phyloP scores from a whole-genome alignment of 2,329 filamentous ascomycete genomes.

The Orbilia ellipsospora region DNA sequence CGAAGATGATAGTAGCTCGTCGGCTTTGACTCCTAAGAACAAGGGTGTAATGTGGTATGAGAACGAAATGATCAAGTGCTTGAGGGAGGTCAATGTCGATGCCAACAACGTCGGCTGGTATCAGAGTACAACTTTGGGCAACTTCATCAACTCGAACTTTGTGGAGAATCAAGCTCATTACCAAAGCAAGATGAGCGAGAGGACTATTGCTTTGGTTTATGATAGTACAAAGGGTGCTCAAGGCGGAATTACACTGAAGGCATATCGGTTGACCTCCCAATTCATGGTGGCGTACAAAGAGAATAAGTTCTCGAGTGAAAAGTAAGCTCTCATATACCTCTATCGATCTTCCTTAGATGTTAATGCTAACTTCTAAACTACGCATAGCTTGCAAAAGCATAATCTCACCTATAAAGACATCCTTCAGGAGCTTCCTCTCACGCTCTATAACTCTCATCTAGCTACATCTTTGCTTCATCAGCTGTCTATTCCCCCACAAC shows the following conservation, averaged over 20 bases:
- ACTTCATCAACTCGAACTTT: constrained; percentile 93
- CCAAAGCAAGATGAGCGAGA: constrained; percentile 89
- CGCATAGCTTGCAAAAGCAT: constrained; percentile 84
- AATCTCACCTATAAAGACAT: constrained; percentile 95
- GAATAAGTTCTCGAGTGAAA: constrained; percentile 93
- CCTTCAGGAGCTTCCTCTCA: constrained; percentile 86
- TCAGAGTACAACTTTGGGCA: constrained; percentile 97
- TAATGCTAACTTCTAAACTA: background rate
- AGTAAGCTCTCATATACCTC: constrained; percentile 24
- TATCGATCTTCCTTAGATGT: too few species aligned
- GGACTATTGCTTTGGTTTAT: constrained; percentile 88
- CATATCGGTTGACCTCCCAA: constrained; percentile 85
- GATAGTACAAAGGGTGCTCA: constrained; percentile 95
- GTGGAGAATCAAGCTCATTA: constrained; percentile 99
- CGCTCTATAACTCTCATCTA: constrained; percentile 96
- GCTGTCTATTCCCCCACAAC: constrained; percentile 82
- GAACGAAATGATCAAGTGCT: constrained; percentile 94
- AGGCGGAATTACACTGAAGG: constrained; percentile 86
- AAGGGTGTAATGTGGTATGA: constrained; percentile 91
- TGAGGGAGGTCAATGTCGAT: constrained; percentile 97
- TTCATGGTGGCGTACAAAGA: constrained; percentile 96
- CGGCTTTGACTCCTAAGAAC: constrained; percentile 87
- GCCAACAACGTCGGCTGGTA: constrained; percentile 99
- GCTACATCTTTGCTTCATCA: constrained; percentile 96
- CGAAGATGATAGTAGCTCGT: constrained; percentile 63